These are phyloP conservation scores for Phoma herbarum DNA, from an alignment of 2,329 filamentous ascomycete genomes.

Conservation along the genomic window DNA sequence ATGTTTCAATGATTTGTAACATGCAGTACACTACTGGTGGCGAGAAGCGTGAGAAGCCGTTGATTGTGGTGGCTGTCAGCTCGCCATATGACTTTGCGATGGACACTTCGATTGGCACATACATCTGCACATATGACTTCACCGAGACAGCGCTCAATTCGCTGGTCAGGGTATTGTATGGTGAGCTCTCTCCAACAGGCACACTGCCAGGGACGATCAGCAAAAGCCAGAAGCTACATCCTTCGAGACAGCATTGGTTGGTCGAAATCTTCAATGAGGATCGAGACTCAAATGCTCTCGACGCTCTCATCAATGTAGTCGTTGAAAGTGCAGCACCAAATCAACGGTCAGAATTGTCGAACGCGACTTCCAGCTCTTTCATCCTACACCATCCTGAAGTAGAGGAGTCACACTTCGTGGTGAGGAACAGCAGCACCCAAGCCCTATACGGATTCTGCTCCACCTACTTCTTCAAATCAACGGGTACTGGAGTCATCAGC, in stretches of 20 bases:
- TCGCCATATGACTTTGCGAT: slow-evolving; percentile 97
- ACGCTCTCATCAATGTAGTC: slow-evolving; percentile 76
- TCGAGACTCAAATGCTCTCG: slow-evolving; percentile 75
- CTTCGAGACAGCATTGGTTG: slow-evolving; percentile 93
- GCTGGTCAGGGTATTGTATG: slow-evolving; percentile 83
- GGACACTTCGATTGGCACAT: slow-evolving; percentile 88
- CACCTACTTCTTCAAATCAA: slow-evolving; percentile 80
- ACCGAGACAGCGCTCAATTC: slow-evolving; percentile 90
- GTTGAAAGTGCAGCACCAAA: slow-evolving; percentile 72
- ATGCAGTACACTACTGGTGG: slow-evolving; percentile 76
- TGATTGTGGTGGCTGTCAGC: slow-evolving; percentile 91
- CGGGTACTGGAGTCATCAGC: slow-evolving; percentile 77
- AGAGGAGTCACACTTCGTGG: slow-evolving; percentile 86
- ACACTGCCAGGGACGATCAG: slow-evolving; percentile 75
- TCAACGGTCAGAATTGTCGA: slow-evolving; percentile 73
- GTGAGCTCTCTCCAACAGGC: slow-evolving; percentile 69
- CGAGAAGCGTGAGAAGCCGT: slow-evolving; percentile 78
- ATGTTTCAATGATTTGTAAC: slow-evolving; percentile 94
- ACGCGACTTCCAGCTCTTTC: slow-evolving; percentile 77
- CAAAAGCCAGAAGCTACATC: slow-evolving; percentile 85
- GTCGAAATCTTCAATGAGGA: slow-evolving; percentile 87
- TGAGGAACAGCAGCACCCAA: slow-evolving; percentile 91
- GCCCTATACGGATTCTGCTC: slow-evolving; percentile 92
- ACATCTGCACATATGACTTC: slow-evolving; percentile 95
- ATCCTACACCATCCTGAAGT: slow-evolving; percentile 74